Conservation (phyloP, 192 early-diverging fungal species). For the Umbelopsis isabellina region DNA sequence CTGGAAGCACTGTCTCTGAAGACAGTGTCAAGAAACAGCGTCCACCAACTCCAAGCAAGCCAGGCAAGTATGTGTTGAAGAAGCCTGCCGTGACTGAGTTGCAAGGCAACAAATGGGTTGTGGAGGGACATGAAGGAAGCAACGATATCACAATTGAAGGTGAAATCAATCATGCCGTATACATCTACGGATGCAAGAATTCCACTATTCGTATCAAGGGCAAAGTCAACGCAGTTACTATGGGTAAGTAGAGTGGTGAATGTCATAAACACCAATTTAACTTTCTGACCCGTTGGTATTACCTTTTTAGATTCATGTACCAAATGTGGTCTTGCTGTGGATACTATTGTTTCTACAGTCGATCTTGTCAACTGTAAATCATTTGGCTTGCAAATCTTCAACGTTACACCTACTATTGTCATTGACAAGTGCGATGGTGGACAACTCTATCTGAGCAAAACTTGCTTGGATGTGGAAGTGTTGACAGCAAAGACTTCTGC, state of each 20-base stretch:
- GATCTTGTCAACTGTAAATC: slow-evolving; percentile 93
- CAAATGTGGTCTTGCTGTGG: slow-evolving; percentile 85
- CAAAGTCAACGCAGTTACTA: slow-evolving; percentile 90
- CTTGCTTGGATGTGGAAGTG: slow-evolving; percentile 79
- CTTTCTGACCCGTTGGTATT: neutral
- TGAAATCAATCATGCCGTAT: slow-evolving; percentile 86
- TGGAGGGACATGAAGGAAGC: slow-evolving; percentile 86
- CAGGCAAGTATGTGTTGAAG: slow-evolving; percentile 61
- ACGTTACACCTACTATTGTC: slow-evolving; percentile 79
- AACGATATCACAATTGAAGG: slow-evolving; percentile 77
- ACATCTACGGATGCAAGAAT: slow-evolving; percentile 93
- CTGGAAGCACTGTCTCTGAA: slow-evolving; percentile 57
- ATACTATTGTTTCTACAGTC: slow-evolving; percentile 80
- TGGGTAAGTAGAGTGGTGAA: slow-evolving; percentile 53
- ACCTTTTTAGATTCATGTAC: slow-evolving; percentile 74
- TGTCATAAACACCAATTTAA: neutral
- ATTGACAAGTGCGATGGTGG: slow-evolving; percentile 95
- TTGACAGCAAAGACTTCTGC: slow-evolving; percentile 93
- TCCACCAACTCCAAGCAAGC: slow-evolving; percentile 58
- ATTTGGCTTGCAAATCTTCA: slow-evolving; percentile 83
- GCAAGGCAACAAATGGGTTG: slow-evolving; percentile 92
- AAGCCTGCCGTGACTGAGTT: slow-evolving; percentile 79
- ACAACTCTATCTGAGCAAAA: slow-evolving; percentile 85
- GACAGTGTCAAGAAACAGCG: slow-evolving; percentile 42
- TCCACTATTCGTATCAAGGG: slow-evolving; percentile 89